These are phyloP conservation scores for Pythium guiyangense DNA, from an alignment of 352 stramenopile genomes.

Conservation along the genomic window DNA sequence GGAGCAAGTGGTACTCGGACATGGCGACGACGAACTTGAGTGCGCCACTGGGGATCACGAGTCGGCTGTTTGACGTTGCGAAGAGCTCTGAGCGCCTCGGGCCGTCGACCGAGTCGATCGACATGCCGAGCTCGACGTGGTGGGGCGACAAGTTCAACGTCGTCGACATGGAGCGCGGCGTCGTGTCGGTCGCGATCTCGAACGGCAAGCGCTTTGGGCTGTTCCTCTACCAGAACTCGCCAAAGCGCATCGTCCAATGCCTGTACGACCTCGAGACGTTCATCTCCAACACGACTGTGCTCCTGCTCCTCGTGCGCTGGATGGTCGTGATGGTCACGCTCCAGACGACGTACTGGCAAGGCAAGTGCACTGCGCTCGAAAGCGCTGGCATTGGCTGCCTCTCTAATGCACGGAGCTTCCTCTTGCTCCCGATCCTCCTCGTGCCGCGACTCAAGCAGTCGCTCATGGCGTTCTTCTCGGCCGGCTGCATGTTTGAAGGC, in stretches of 20 bases:
- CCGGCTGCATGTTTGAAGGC: slow-evolving; percentile 17
- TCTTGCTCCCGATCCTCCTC: slow-evolving; percentile 16
- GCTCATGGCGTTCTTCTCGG: slow-evolving; percentile 12
- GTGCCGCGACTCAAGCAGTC: slow-evolving; percentile 13
- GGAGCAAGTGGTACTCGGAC: slow-evolving; percentile 22
- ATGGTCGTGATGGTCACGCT: slow-evolving; percentile 16
- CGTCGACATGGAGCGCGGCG: slow-evolving; percentile 8
- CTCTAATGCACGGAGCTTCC: slow-evolving; percentile 14
- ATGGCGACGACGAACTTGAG: slow-evolving; percentile 18
- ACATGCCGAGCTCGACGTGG: slow-evolving; percentile 3
- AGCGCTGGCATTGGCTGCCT: slow-evolving; percentile 10
- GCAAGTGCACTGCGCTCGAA: slow-evolving; percentile 2
- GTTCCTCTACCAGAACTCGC: slow-evolving; percentile 3
- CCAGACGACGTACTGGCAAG: neutral
- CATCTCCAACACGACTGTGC: slow-evolving; percentile 22
- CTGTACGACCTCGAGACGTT: slow-evolving; percentile 28
- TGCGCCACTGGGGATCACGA: neutral
- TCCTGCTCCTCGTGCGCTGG: slow-evolving; percentile 26
- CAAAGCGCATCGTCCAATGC: slow-evolving; percentile 10
- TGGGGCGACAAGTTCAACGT: slow-evolving; percentile 11
- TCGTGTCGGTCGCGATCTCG: slow-evolving; percentile 14
- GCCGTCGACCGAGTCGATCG: slow-evolving; percentile 13
- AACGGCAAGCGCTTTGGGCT: slow-evolving; percentile 20
- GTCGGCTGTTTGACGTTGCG: slow-evolving; percentile 18
- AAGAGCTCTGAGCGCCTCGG: neutral